phyloP scores from a whole-genome alignment of 495 filamentous ascomycete species.

The Parachaetomium inaequale region DNA sequence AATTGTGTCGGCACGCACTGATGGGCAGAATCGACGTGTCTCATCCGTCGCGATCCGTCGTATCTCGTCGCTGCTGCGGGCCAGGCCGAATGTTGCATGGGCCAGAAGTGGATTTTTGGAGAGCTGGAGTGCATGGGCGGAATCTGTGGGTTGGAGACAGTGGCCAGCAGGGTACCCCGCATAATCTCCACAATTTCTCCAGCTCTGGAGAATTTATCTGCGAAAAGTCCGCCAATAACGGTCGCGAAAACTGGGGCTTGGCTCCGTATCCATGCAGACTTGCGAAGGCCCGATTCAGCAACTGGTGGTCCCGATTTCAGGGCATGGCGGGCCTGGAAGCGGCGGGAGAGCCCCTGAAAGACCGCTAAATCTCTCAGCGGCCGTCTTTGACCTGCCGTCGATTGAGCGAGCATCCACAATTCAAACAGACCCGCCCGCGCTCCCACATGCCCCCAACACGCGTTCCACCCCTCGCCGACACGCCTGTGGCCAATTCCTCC shows the following conservation, averaged over 20 bases:
- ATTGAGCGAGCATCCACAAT: neutral
- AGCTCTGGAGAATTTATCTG: constrained; percentile 24
- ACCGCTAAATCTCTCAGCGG: neutral
- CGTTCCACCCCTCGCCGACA: neutral
- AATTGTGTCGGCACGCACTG: constrained; percentile 2
- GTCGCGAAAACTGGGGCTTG: neutral
- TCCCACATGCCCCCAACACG: neutral
- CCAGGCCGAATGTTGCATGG: constrained; percentile 9
- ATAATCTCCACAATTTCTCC: constrained; percentile 26
- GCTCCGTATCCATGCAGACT: constrained; percentile 9
- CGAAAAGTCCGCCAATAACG: constrained; percentile 26
- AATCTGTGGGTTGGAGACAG: neutral
- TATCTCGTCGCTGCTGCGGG: neutral
- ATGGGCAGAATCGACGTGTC: constrained; percentile 3
- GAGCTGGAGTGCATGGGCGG: neutral
- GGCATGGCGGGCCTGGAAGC: neutral
- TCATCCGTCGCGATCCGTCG: neutral
- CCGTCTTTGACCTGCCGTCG: neutral
- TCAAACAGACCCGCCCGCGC: neutral
- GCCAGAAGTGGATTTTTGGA: neutral
- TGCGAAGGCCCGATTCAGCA: neutral
- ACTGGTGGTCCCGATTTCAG: neutral
- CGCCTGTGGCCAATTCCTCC: constrained; percentile 6
- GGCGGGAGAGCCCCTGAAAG: neutral
- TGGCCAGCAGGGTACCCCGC: constrained; percentile 20